phyloP scores from a whole-genome alignment of 306 rosid genomes.

The Rosa rugosa region DNA sequence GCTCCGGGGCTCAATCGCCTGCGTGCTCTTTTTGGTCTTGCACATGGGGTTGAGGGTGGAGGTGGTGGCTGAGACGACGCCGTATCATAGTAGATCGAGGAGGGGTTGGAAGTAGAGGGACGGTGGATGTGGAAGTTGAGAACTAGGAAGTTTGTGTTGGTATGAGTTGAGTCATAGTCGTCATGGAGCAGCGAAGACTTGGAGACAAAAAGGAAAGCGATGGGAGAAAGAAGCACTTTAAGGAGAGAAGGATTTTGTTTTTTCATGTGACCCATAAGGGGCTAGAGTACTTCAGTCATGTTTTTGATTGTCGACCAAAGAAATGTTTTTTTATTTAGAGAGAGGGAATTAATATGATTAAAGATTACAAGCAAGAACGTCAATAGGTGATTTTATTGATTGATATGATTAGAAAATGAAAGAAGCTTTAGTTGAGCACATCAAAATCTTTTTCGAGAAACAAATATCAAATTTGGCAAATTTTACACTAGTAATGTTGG shows the following conservation, averaged over 20 bases:
- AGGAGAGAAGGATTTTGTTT: neutral
- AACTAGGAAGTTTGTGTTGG: neutral
- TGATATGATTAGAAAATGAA: too few relatives aligned
- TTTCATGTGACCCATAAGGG: neutral
- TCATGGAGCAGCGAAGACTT: neutral
- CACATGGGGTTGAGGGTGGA: constrained; percentile 47
- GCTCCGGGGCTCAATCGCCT: constrained; percentile 45
- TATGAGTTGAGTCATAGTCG: neutral
- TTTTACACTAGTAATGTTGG: too few relatives aligned
- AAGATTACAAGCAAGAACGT: too few relatives aligned
- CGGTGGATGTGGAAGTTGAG: neutral
- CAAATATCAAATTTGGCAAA: too few relatives aligned
- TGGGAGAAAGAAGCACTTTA: neutral
- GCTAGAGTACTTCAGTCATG: too few relatives aligned
- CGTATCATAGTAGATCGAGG: constrained; percentile 27
- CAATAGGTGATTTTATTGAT: too few relatives aligned
- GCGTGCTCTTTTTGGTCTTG: constrained; percentile 56
- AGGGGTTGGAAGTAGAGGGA: neutral
- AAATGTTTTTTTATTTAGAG: too few relatives aligned
- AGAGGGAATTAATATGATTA: too few relatives aligned
- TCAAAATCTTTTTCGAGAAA: too few relatives aligned
- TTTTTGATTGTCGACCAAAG: too few relatives aligned
- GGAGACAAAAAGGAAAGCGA: neutral
- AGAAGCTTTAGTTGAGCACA: too few relatives aligned
- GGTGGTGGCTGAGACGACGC: neutral